phyloP scores from a whole-genome alignment of 1,284 basidiomycete genomes.

The Papiliotrema flavescens region DNA sequence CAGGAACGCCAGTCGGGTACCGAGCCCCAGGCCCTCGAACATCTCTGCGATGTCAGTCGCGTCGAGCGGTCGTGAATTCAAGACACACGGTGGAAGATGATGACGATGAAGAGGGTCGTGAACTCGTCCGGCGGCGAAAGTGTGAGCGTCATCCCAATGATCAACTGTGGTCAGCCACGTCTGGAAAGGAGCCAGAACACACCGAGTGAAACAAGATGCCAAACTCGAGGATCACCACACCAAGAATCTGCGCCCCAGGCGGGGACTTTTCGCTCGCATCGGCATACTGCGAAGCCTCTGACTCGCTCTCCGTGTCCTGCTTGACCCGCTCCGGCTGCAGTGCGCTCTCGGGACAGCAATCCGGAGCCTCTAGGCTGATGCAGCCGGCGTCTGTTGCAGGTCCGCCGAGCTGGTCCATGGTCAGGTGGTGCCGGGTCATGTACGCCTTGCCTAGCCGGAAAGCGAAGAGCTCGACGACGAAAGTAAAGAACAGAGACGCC shows the following conservation, averaged over 20 bases:
- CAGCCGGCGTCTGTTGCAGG: neutral
- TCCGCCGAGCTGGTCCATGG: neutral
- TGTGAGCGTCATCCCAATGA: conserved; percentile 45
- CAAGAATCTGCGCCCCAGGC: conserved; percentile 52
- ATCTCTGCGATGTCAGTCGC: conserved; percentile 10
- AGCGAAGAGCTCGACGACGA: conserved; percentile 18
- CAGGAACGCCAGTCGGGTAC: conserved; percentile 24
- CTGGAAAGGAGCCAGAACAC: neutral
- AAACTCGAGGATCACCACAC: conserved; percentile 50
- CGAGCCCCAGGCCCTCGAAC: conserved; percentile 32
- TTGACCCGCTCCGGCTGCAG: neutral
- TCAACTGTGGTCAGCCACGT: conserved; percentile 19
- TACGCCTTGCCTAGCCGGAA: conserved; percentile 10
- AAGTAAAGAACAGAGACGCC: conserved; percentile 19
- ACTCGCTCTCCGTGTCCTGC: neutral
- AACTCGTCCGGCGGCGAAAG: conserved; percentile 50
- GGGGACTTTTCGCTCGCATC: conserved; percentile 47
- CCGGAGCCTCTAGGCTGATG: neutral
- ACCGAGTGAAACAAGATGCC: conserved; percentile 48
- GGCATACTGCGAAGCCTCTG: neutral
- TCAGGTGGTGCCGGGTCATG: conserved; percentile 3
- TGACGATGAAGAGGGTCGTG: conserved; percentile 51
- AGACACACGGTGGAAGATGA: conserved; percentile 39
- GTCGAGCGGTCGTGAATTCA: too few species aligned
- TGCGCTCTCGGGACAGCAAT: neutral